Conservation (phyloP, 2,329 filamentous ascomycete genomes). For the Colletotrichum sp. region DNA sequence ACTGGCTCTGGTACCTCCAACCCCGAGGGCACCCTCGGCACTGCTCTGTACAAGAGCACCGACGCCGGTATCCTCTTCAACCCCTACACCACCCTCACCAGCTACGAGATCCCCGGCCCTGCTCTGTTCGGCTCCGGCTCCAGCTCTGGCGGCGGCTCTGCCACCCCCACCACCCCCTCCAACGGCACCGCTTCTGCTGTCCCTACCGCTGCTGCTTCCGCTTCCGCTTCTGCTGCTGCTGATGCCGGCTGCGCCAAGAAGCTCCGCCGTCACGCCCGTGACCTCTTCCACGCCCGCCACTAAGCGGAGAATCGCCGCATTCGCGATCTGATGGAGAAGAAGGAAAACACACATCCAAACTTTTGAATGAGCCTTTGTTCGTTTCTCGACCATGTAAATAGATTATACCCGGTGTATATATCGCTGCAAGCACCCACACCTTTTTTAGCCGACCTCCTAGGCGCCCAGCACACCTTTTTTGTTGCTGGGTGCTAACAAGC, state of each 20-base stretch:
- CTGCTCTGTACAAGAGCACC: conserved; percentile 30
- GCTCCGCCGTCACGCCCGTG: conserved; percentile 12
- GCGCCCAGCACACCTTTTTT: background rate
- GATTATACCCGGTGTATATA: conserved; percentile 20
- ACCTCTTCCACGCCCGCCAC: conserved; percentile 5
- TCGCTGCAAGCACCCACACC: conserved; percentile 4
- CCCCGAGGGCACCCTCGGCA: conserved; percentile 34
- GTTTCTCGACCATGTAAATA: conserved; percentile 19
- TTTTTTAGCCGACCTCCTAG: conserved; percentile 4
- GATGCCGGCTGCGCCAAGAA: background rate
- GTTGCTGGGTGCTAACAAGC: background rate
- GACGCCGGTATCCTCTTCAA: conserved; percentile 39
- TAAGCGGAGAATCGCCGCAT: background rate
- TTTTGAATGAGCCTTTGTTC: conserved; percentile 5
- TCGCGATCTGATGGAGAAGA: background rate
- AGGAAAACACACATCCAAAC: background rate
- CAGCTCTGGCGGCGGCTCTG: conserved; percentile 22
- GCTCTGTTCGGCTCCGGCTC: conserved; percentile 10
- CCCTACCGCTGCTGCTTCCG: background rate
- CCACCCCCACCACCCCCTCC: conserved; percentile 19
- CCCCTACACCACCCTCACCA: conserved; percentile 30
- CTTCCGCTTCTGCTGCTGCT: background rate
- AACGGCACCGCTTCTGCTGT: background rate
- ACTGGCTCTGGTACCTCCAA: conserved; percentile 42
- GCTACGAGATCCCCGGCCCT: conserved; percentile 37